A percentile compares a stretch with the other conserved stretches of the same genome.
Evolutionary conservation across 176 grass and related monocot genomes (phyloP).

Genomic region (Oryza brachyantha): DNA sequence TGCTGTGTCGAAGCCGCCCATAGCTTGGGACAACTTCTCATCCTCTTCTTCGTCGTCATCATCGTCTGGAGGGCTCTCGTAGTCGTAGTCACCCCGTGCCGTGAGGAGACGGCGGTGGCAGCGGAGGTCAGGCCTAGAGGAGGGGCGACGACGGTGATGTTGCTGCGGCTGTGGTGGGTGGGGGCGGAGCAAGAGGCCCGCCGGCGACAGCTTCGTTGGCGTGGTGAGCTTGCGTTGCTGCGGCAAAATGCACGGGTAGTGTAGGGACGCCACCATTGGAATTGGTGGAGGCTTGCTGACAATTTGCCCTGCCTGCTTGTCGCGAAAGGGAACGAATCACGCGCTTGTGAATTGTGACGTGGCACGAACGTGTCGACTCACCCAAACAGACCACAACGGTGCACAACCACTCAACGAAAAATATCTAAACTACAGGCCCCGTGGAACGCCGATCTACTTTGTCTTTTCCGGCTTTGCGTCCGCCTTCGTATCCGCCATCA

Average conservation of each 20-base stretch:
- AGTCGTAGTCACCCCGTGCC: conserved; percentile 24
- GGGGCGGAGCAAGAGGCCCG: not conserved
- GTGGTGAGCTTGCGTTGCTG: not conserved
- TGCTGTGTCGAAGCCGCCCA: conserved; percentile 48
- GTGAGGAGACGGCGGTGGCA: conserved; percentile 48
- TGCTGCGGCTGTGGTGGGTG: not conserved
- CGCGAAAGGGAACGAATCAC: no score
- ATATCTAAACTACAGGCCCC: no score
- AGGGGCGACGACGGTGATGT: not conserved
- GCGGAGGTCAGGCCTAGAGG: conserved; percentile 22
- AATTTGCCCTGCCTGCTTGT: no score
- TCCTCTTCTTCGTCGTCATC: not conserved
- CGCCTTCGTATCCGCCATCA: conserved; percentile 39
- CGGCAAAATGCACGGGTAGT: no score
- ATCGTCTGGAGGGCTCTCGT: conserved; percentile 18
- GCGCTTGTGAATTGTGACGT: no score
- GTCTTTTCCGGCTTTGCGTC: conserved; percentile 26
- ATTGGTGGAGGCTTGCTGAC: no score
- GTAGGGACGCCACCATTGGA: no score
- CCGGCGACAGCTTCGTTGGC: not conserved
- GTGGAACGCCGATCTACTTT: no score
- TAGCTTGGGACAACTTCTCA: not conserved
- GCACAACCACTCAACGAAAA: no score
- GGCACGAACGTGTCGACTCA: no score
- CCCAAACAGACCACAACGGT: no score